Base-by-base conservation (phyloP, 345 rosid genomes). In the Passiflora organensis region DNA sequence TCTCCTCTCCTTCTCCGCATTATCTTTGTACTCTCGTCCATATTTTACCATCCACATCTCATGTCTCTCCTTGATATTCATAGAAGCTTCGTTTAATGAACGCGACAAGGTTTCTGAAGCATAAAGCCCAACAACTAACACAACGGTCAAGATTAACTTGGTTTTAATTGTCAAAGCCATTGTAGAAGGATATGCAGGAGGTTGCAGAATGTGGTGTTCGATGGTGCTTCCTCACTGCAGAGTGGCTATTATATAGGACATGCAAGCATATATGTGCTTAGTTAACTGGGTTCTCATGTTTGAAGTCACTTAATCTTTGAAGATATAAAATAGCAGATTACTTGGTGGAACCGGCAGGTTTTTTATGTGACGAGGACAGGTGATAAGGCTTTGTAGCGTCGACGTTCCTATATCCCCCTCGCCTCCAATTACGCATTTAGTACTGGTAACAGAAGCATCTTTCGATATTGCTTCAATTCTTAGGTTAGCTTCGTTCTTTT, bases 41-140 rank as follows among this genome's bases (percentile, higher is more conserved):
- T 74, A 63, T 16, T 56, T 45, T 23, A 37, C 43, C 77, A 75
- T 70, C 83, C 78, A 76, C 52, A 44, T 48, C 43, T 62, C 66
- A 18, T 79, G 64, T 14, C 55, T 64, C 10, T 51, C 72, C n/a
- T n/a, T n/a, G n/a, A n/a, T n/a, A 4, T 13, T 20, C 57, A 62
- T 48, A 56, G 76, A 41, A 44, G 51, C 46, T 21, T 67, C 75
- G 4, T 20, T 11, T 16, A 76, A 23, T 17, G 66, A 24, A 13
- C 68, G 62, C 6, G 76, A 71, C 53, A 28, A 43, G 20, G 68
- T 63, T 32, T 37, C 60, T 0, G 55, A 58, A 12, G 72, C 65
- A 13, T 53, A 62, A 0, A 61, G 13, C 10, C 60, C 64, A 19
- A 75, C 15, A 15, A 45, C n/a, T 28, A 67, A 6, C 9, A 50